Evolutionary conservation across 1,284 basidiomycete species (phyloP).

Genomic region (Rhodotorula glutinis): DNA sequence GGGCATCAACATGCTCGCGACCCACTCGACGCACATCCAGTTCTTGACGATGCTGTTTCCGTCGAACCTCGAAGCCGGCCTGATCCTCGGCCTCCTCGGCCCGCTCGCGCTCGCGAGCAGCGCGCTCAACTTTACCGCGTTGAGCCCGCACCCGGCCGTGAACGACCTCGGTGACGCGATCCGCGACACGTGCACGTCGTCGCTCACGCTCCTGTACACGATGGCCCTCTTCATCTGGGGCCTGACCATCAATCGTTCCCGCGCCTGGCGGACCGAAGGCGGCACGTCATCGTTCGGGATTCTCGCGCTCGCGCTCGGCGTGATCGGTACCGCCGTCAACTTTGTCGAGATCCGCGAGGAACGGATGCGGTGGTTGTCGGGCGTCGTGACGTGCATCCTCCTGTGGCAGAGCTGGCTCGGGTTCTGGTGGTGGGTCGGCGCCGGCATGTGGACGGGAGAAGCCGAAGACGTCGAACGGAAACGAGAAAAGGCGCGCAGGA

Average conservation of each 20-base stretch:
- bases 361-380: conserved; percentile 78
- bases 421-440: conserved; percentile 72
- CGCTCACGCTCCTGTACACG: conserved; percentile 90
- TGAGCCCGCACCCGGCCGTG: conserved; percentile 56
- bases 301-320: conserved; percentile 71
- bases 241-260: conserved; percentile 76
- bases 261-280: conserved; percentile 81
- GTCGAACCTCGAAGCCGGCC: conserved; percentile 79
- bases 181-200: conserved; percentile 91
- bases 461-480: conserved; percentile 60
- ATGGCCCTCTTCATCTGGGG: conserved; percentile 90
- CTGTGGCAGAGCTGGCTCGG: conserved; percentile 71
- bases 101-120: conserved; percentile 84
- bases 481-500: conserved; percentile 46
- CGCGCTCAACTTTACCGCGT: conserved; percentile 76
- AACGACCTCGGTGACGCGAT: conserved; percentile 69
- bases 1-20: conserved; percentile 56
- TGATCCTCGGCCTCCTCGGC: conserved; percentile 83
- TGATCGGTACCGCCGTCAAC: conserved; percentile 75
- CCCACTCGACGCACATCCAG: conserved; percentile 92
- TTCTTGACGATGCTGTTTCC: conserved; percentile 95
- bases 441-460: conserved; percentile 68
- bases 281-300: conserved; percentile 92
- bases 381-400: conserved; percentile 78
- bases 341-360: conserved; percentile 81